Evolutionary conservation across 495 filamentous ascomycete species (phyloP).

Genomic region (Penicillium cataractarum): DNA sequence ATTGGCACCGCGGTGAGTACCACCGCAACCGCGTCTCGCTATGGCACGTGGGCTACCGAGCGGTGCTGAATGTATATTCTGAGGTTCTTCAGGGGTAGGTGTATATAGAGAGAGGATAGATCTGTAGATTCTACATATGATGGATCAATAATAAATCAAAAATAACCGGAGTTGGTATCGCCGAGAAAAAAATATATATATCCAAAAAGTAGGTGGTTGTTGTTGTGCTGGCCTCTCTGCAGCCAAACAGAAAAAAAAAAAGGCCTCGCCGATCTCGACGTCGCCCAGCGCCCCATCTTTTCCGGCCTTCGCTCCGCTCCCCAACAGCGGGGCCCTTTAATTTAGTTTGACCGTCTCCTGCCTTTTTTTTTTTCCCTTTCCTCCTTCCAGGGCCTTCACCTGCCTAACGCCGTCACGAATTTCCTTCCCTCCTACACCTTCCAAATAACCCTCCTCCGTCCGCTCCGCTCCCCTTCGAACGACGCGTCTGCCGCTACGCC

Average conservation of each 20-base stretch:
- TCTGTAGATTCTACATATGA: background rate
- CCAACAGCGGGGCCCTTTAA: conserved; percentile 19
- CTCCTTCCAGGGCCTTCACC: conserved; percentile 7
- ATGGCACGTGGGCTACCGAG: conserved; percentile 16
- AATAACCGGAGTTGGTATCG: background rate
- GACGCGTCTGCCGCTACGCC: background rate
- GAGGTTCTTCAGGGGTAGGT: conserved; percentile 4
- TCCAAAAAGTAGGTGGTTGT: background rate
- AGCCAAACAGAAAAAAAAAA: background rate
- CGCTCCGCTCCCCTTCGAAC: conserved; percentile 1
- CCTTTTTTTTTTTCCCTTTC: conserved; percentile 3
- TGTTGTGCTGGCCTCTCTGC: background rate
- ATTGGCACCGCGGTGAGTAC: conserved; percentile 23
- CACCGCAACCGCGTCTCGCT: conserved; percentile 1
- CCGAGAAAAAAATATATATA: background rate
- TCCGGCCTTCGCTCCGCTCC: conserved; percentile 9
- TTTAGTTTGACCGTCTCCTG: conserved; percentile 12
- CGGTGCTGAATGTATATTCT: background rate
- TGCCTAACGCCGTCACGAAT: conserved; percentile 1
- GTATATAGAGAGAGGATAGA: background rate
- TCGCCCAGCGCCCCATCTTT: conserved; percentile 14
- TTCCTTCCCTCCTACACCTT: background rate
- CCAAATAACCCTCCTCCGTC: background rate
- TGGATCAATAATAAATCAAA: background rate
- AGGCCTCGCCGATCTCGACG: conserved; percentile 19